Evolutionary conservation across 2,329 filamentous ascomycete species (phyloP), one percentile per base, ranked within the genome.

Genomic region (Apiospora saccharicola): DNA sequence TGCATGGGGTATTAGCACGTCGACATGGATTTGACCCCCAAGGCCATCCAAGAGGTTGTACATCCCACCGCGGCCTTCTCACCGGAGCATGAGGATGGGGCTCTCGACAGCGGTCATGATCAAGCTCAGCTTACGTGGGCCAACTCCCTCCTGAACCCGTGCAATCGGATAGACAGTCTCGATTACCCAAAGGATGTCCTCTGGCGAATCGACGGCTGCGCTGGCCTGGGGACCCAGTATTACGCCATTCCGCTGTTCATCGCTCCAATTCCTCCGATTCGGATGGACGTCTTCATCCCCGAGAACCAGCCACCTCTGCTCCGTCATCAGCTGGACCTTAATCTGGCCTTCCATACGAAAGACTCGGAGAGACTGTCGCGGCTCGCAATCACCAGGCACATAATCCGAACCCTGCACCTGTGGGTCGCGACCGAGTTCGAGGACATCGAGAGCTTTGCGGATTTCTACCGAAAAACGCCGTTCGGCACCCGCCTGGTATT

Each of bases 131-230:
- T 73, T 22, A 72, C 76, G 10, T 91, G 89, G 89, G 78, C 80
- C 16, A 73, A 78, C 3, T 90, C 89, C 6, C 79, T 82, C 53
- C 81, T 90, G 57, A 91, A 91, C 74, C 89, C 89, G 10, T 90
- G 89, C 78, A 91, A 90, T 76, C 85, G 89, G 72, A 87, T 91
- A 77, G 85, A 90, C 77, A 89, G 87, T 74, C 84, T 91, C 22
- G 84, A 83, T 3, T 79, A 82, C 10, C 83, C 84, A 2, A 69
- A 75, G 19, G 75, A 80, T 0, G 84, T 88, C 1, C 79, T 88
- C 10, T 91, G 89, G 89, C 85, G 87, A 46, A 86, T 91, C 68
- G 89, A 91, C 75, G 89, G 89, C 68, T 88, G 86, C 75, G 86
- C 87, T 30, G 86, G 85, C 24, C 83, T 88, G 71, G 89, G 89